These are phyloP conservation scores for Colletotrichum eleusines DNA, from an alignment of 2,329 filamentous ascomycete species.

Conservation along the genomic window DNA sequence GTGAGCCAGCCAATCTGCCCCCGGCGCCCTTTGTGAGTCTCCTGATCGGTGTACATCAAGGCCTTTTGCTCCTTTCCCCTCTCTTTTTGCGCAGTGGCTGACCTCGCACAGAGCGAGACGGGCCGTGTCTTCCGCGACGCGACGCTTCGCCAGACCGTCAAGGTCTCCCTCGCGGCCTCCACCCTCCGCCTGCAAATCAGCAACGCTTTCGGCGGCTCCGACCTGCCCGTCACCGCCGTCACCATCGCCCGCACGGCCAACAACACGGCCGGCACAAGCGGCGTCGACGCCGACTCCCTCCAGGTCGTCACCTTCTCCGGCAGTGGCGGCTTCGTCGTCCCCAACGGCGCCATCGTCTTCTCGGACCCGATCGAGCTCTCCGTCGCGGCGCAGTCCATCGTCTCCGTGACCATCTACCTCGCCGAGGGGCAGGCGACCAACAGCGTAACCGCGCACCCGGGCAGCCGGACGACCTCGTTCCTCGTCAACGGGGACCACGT, in stretches of 20 bases:
- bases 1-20: conserved; percentile 70
- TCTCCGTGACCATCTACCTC: conserved; percentile 71
- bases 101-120: conserved; percentile 60
- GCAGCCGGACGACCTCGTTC: conserved; percentile 69
- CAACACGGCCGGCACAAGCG: conserved; percentile 62
- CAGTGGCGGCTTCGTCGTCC: conserved; percentile 60
- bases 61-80: background rate
- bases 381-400: conserved; percentile 59
- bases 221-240: conserved; percentile 68
- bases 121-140: conserved; percentile 67
- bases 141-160: conserved; percentile 72
- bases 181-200: conserved; percentile 70
- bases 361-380: conserved; percentile 69
- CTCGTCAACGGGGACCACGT: conserved; percentile 66
- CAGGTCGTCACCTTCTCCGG: conserved; percentile 68
- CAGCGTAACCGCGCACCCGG: conserved; percentile 70
- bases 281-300: conserved; percentile 61
- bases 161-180: conserved; percentile 63
- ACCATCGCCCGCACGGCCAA: conserved; percentile 66
- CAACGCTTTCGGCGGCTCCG: conserved; percentile 70
- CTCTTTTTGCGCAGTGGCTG: conserved; percentile 4
- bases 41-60: background rate
- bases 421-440: conserved; percentile 65
- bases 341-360: conserved; percentile 67
- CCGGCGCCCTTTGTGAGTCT: conserved; percentile 64